A percentile compares a stretch with the other conserved stretches of the same genome.
Conservation (phyloP, 2,329 filamentous ascomycete genomes). For the Daldinia sp. region DNA sequence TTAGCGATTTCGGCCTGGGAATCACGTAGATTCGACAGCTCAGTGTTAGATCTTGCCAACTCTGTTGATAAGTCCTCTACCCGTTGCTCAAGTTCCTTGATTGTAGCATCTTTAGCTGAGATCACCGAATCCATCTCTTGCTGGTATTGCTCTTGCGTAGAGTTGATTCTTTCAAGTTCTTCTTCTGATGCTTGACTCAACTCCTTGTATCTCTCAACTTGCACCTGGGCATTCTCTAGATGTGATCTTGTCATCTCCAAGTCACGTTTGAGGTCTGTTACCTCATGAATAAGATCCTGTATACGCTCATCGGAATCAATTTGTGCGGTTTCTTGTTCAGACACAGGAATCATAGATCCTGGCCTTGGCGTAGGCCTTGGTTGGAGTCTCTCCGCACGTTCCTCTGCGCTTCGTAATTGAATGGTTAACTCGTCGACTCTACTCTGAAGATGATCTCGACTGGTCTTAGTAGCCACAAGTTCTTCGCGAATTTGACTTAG, state of each 20-base stretch:
- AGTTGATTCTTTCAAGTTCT: constrained; percentile 78
- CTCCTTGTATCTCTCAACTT: constrained; percentile 86
- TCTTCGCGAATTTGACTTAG: constrained; percentile 86
- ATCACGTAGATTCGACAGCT: constrained; percentile 81
- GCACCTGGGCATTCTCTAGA: constrained; percentile 79
- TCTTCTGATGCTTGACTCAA: constrained; percentile 91
- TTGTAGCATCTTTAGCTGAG: constrained; percentile 78
- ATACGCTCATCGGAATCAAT: constrained; percentile 67
- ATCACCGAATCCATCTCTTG: constrained; percentile 82
- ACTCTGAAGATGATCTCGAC: constrained; percentile 85
- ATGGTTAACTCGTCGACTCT: constrained; percentile 89
- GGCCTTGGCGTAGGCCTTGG: constrained; percentile 75
- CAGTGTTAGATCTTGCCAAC: constrained; percentile 80
- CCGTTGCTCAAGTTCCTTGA: constrained; percentile 83
- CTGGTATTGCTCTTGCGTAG: constrained; percentile 86
- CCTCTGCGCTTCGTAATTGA: constrained; percentile 87
- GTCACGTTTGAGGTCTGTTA: constrained; percentile 86
- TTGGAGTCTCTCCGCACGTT: constrained; percentile 82
- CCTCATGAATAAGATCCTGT: constrained; percentile 83
- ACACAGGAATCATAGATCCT: constrained; percentile 52
- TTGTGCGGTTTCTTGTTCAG: constrained; percentile 51
- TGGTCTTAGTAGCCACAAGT: constrained; percentile 84
- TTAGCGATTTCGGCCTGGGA: constrained; percentile 78
- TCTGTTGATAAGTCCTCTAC: constrained; percentile 85
- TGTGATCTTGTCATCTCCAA: constrained; percentile 83